Conservation (phyloP, 2,329 filamentous ascomycete genomes). For the Lecanicillium sp. region DNA sequence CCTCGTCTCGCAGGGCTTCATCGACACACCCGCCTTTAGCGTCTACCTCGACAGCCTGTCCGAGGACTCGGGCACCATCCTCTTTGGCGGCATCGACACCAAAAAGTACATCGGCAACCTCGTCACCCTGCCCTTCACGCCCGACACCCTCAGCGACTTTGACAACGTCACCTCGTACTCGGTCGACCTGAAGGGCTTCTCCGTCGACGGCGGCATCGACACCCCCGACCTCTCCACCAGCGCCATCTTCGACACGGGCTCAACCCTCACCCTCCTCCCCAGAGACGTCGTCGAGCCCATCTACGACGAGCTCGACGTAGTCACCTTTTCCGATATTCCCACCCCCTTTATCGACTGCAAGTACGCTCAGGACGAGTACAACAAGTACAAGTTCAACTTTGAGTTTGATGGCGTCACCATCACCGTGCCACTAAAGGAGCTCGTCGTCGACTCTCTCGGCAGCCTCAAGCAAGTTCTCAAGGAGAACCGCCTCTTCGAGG, state of each 20-base stretch:
- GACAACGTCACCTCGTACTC: constrained; percentile 30
- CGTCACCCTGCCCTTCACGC: constrained; percentile 36
- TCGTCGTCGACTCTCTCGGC: constrained; percentile 37
- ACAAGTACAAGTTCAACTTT: constrained; percentile 41
- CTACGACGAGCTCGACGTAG: constrained; percentile 43
- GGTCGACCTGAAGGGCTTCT: constrained; percentile 28
- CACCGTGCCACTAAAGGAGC: constrained; percentile 42
- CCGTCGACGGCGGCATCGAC: constrained; percentile 21
- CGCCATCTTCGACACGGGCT: constrained; percentile 67
- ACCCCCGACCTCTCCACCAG: constrained; percentile 32
- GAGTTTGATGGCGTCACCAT: constrained; percentile 40
- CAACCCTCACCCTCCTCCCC: constrained; percentile 62
- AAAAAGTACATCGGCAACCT: constrained; percentile 57
- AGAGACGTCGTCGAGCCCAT: constrained; percentile 44
- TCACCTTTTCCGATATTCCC: constrained; percentile 29
- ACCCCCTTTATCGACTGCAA: constrained; percentile 45
- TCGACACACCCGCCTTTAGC: constrained; percentile 58
- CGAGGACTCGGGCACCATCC: constrained; percentile 57
- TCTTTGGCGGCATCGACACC: constrained; percentile 74
- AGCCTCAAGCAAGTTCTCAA: constrained; percentile 29
- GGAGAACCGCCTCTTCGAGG: constrained; percentile 24
- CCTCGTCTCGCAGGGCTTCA: constrained; percentile 53
- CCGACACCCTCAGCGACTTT: constrained; percentile 30
- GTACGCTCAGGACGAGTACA: constrained; percentile 33
- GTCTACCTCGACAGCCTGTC: constrained; percentile 61